Conservation (phyloP, 108 stramenopile species). For the Asterionellopsis glacialis region DNA sequence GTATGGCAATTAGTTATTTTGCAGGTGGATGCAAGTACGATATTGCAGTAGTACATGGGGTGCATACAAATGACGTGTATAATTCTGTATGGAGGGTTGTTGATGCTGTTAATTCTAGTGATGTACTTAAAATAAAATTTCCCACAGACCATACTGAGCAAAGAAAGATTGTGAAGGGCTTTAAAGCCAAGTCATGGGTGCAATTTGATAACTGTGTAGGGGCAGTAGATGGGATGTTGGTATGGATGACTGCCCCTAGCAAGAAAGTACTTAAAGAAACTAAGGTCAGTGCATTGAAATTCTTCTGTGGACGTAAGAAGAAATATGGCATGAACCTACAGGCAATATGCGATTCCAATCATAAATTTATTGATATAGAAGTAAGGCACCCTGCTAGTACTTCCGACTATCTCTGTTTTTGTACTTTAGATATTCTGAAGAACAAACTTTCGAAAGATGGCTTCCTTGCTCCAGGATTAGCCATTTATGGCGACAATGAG, state of each 20-base stretch:
- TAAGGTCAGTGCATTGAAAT: constrained; percentile 17
- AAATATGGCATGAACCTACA: constrained; percentile 17
- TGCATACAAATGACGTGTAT: too few relatives aligned
- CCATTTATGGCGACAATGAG: too few relatives aligned
- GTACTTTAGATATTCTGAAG: not conserved
- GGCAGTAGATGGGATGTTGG: constrained; percentile 35
- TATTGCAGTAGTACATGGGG: too few relatives aligned
- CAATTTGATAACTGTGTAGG: constrained; percentile 27
- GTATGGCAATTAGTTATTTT: too few relatives aligned
- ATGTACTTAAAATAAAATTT: too few relatives aligned
- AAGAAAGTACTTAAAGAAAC: constrained; percentile 4
- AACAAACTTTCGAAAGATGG: too few relatives aligned
- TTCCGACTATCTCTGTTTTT: constrained; percentile 19
- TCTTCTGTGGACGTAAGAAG: constrained; percentile 26
- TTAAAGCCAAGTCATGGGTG: constrained; percentile 6
- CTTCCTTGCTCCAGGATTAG: too few relatives aligned
- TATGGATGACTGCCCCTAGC: constrained; percentile 16
- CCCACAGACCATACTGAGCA: too few relatives aligned
- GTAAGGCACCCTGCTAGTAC: constrained; percentile 10
- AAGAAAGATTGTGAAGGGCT: constrained; percentile 17
- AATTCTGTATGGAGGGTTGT: too few relatives aligned
- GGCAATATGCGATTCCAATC: constrained; percentile 13
- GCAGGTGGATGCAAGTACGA: too few relatives aligned
- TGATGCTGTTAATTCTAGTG: too few relatives aligned
- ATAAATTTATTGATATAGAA: constrained; percentile 17